A percentile compares a stretch with the other conserved stretches of the same genome.
Conservation (phyloP, 1,284 basidiomycete species). For the Ustilago bromivora region DNA sequence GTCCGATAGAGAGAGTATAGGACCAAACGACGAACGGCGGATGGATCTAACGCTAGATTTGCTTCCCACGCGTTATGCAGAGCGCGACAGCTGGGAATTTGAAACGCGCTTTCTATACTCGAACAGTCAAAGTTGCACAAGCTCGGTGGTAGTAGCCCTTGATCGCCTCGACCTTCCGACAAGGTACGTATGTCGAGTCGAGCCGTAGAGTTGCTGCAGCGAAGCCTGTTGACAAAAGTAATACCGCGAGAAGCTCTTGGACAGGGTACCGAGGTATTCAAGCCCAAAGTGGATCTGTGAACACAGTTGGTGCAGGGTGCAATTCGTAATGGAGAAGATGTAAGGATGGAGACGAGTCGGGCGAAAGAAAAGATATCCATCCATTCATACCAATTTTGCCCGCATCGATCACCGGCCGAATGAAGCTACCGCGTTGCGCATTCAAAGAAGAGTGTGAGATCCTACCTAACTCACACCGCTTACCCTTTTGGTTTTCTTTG, state of each 20-base stretch:
- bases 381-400: constrained; percentile 1
- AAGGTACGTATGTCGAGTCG: not conserved
- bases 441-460: too few species aligned
- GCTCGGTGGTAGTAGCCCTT: not conserved
- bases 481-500: not conserved
- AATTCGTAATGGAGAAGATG: constrained; percentile 42
- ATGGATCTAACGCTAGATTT: constrained; percentile 6
- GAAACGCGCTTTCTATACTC: constrained; percentile 1
- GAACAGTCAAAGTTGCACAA: not conserved
- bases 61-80: not conserved
- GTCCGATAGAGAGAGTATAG: constrained; percentile 25
- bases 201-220: not conserved
- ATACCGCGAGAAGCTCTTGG: not conserved
- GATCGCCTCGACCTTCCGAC: not conserved
- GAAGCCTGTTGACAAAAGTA: not conserved
- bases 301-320: constrained; percentile 37
- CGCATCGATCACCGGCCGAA: constrained; percentile 53
- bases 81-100: constrained; percentile 3
- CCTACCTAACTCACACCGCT: not conserved
- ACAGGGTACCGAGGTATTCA: not conserved
- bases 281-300: not conserved
- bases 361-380: constrained; percentile 41
- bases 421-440: constrained; percentile 1
- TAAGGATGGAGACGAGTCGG: constrained; percentile 33
- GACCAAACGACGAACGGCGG: not conserved